Evolutionary conservation across 2,329 filamentous ascomycete species (phyloP).

Genomic region (Arthrobotrys musiformis): DNA sequence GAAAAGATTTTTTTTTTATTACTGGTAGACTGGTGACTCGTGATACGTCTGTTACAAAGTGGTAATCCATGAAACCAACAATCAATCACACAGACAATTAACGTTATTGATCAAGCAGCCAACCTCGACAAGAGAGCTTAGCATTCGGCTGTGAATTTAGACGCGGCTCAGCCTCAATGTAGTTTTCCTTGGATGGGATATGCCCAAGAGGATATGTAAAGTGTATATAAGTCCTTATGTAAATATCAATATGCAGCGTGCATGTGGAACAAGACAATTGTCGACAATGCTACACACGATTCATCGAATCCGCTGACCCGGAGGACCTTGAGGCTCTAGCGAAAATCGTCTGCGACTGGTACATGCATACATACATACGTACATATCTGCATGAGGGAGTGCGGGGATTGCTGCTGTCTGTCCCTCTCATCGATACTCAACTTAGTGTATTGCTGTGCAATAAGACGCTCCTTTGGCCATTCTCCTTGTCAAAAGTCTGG

Average conservation of each 20-base stretch:
- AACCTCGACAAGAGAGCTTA: slow-evolving; percentile 29
- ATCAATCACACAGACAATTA: neutral
- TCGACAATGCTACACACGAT: slow-evolving; percentile 29
- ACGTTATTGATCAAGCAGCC: slow-evolving; percentile 5
- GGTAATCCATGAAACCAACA: slow-evolving; percentile 3
- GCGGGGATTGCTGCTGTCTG: slow-evolving; percentile 28
- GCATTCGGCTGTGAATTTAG: slow-evolving; percentile 30
- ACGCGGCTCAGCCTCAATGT: slow-evolving; percentile 28
- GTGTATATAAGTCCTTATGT: neutral
- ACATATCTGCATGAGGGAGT: slow-evolving; percentile 3
- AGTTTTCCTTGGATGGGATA: too few relatives aligned
- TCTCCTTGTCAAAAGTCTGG: slow-evolving; percentile 23
- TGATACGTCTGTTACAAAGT: slow-evolving; percentile 19
- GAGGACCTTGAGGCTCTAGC: slow-evolving; percentile 30
- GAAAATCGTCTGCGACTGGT: slow-evolving; percentile 8
- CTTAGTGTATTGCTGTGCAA: too few relatives aligned
- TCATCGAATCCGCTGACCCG: slow-evolving; percentile 7
- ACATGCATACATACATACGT: too few relatives aligned
- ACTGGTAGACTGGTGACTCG: too few relatives aligned
- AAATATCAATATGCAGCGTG: neutral
- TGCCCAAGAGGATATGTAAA: neutral
- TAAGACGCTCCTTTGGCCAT: neutral
- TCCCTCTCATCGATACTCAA: neutral
- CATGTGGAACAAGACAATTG: slow-evolving; percentile 6
- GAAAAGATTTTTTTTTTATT: too few relatives aligned